Evolutionary conservation across 75 land plant genomes (phyloP).

Genomic region (Cryptomeria japonica): DNA sequence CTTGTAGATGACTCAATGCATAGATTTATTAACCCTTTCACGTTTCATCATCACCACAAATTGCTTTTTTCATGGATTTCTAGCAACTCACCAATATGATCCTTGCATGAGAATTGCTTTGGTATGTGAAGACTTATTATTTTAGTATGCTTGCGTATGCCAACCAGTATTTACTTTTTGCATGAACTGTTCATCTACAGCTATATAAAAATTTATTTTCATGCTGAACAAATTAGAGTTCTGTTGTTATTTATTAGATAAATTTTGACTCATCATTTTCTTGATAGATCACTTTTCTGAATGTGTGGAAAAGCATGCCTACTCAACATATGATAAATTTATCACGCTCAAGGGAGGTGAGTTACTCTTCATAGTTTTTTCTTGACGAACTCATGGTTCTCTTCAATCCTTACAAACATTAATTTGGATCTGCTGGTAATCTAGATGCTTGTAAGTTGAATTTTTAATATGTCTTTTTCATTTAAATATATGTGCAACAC

Average conservation of each 20-base stretch:
- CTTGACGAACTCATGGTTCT: neutral
- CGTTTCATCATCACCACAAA: neutral
- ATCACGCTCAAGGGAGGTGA: constrained; percentile 79
- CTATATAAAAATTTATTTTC: neutral
- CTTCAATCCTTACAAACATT: neutral
- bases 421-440: neutral
- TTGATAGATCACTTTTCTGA: constrained; percentile 94
- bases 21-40: neutral
- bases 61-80: neutral
- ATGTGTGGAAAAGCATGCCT: constrained; percentile 98
- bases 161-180: neutral
- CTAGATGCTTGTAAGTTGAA: neutral
- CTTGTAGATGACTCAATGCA: neutral
- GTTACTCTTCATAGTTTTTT: neutral
- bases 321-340: constrained; percentile 90
- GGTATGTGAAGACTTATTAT: neutral
- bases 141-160: neutral
- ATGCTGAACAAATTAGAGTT: neutral
- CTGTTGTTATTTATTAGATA: neutral
- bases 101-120: neutral
- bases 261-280: neutral
- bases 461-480: neutral
- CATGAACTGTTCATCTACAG: neutral
- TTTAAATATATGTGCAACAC: constrained; percentile 6
- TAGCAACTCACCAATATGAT: neutral